These are phyloP conservation scores for Yarrowia divulgata DNA, from an alignment of 805 yeast genomes.

Conservation along the genomic window DNA sequence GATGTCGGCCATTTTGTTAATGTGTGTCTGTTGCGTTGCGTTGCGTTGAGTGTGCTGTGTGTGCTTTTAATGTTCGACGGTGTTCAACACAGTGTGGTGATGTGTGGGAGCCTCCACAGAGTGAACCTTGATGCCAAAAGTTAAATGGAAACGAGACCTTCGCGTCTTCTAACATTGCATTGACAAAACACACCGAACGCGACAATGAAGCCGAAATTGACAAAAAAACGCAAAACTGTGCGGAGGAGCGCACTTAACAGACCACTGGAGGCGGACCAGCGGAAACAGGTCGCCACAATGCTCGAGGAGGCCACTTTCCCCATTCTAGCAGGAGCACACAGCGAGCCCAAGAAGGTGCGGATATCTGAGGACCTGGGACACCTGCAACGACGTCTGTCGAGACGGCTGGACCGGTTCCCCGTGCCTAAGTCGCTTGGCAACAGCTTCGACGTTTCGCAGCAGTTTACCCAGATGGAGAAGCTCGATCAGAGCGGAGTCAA, in stretches of 20 bases:
- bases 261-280: conserved; percentile 11
- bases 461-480: conserved; percentile 17
- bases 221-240: conserved; percentile 1
- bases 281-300: neutral
- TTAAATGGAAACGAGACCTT: neutral
- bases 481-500: conserved; percentile 10
- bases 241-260: neutral
- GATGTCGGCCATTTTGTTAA: conserved; percentile 23
- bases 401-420: conserved; percentile 23
- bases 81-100: neutral
- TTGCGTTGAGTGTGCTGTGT: neutral
- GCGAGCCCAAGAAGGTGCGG: conserved; percentile 23
- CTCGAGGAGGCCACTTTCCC: conserved; percentile 30
- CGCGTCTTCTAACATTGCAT: conserved; percentile 1
- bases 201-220: conserved; percentile 31
- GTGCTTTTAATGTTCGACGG: neutral
- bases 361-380: conserved; percentile 25
- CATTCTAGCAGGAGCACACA: neutral
- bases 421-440: conserved; percentile 21
- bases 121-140: conserved; percentile 19
- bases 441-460: conserved; percentile 14
- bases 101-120: neutral
- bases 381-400: conserved; percentile 5
- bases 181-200: neutral
- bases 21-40: neutral